These are phyloP conservation scores for Leptographium galeiforme DNA, from an alignment of 2,329 filamentous ascomycete species.

Conservation along the genomic window DNA sequence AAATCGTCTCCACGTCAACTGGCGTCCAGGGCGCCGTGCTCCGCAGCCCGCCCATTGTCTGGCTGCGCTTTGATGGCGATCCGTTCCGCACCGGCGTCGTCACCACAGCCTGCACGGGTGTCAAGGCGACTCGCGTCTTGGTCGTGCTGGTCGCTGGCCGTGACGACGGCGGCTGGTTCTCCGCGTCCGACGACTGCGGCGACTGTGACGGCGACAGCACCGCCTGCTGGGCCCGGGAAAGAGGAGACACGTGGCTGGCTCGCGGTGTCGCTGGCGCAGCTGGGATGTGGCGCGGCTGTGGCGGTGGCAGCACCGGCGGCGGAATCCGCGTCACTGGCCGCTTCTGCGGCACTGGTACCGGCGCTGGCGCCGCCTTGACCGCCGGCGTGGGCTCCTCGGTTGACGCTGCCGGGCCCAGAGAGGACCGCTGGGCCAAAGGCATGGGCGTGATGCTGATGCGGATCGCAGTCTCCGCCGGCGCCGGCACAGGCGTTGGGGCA, in stretches of 20 bases:
- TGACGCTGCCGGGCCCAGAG: background rate
- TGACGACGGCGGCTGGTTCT: slow-evolving; percentile 64
- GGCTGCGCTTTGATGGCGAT: slow-evolving; percentile 48
- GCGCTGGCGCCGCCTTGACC: background rate
- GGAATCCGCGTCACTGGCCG: background rate
- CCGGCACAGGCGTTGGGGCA: background rate
- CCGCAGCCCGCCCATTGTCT: slow-evolving; percentile 40
- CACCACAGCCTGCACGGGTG: slow-evolving; percentile 17
- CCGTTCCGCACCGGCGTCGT: slow-evolving; percentile 31
- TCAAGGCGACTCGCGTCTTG: slow-evolving; percentile 33
- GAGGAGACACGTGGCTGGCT: slow-evolving; percentile 25
- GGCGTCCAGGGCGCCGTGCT: slow-evolving; percentile 55
- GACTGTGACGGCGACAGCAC: slow-evolving; percentile 51
- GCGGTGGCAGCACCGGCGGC: background rate
- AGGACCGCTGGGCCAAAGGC: background rate
- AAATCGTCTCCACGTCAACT: slow-evolving; percentile 62
- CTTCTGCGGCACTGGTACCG: background rate
- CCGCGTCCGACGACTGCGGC: slow-evolving; percentile 65
- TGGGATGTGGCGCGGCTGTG: background rate
- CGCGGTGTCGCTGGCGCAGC: slow-evolving; percentile 27
- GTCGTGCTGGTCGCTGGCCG: slow-evolving; percentile 35
- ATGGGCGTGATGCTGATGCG: background rate
- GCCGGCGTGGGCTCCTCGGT: background rate
- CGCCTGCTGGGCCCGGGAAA: slow-evolving; percentile 36
- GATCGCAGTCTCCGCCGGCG: background rate